A percentile compares a stretch with the other conserved stretches of the same genome.
These are phyloP conservation scores for Gossypium davidsonii DNA, from an alignment of 441 rosid species.

Conservation along the genomic window DNA sequence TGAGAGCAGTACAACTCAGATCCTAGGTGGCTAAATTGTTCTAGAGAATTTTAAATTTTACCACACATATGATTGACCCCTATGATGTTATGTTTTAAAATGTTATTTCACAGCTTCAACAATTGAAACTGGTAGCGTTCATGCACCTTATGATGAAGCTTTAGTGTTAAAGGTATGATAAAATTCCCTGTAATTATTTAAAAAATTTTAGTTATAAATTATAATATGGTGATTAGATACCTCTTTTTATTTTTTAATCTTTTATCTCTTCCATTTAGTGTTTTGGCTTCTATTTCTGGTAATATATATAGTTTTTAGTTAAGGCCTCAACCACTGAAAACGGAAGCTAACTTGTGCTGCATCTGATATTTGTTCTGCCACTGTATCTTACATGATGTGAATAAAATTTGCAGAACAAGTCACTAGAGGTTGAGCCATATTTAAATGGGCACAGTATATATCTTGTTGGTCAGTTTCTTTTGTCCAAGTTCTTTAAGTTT, in stretches of 20 bases:
- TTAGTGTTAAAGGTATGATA: slow-evolving; percentile 53
- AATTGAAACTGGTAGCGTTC: slow-evolving; percentile 46
- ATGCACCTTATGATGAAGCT: slow-evolving; percentile 41
- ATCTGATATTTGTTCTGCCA: slow-evolving; percentile 7
- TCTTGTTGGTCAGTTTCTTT: slow-evolving; percentile 77
- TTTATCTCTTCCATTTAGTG: background rate
- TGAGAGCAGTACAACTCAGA: background rate
- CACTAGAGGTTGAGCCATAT: slow-evolving; percentile 59
- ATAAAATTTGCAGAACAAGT: slow-evolving; percentile 55
- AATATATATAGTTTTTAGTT: background rate
- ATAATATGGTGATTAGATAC: background rate
- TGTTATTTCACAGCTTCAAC: slow-evolving; percentile 41
- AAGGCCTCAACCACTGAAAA: background rate
- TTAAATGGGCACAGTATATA: slow-evolving; percentile 66
- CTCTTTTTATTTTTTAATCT: background rate
- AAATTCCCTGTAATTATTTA: background rate
- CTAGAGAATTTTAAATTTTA: background rate
- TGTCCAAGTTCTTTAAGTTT: slow-evolving; percentile 4
- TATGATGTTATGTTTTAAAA: slow-evolving; percentile 12
- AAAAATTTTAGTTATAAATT: background rate
- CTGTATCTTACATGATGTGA: slow-evolving; percentile 26
- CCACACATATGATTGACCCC: background rate
- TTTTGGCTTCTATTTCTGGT: slow-evolving; percentile 5
- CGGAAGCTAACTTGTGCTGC: slow-evolving; percentile 3
- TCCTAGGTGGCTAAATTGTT: background rate